Conservation (phyloP, 768 basidiomycete genomes). For the Kwoniella pini region DNA sequence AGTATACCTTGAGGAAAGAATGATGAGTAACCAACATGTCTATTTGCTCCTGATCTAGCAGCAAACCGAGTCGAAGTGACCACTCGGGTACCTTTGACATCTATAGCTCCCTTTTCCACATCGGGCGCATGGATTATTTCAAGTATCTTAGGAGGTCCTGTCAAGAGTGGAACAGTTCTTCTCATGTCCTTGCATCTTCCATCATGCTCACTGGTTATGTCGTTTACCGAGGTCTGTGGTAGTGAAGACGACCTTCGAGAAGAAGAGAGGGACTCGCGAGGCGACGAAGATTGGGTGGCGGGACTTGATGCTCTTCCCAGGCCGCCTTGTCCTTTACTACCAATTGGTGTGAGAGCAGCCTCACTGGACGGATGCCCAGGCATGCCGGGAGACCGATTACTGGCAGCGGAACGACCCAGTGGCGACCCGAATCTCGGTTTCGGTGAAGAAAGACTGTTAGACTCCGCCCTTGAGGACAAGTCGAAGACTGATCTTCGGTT, state of each 20-base stretch:
- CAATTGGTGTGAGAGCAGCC: background rate
- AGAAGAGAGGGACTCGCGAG: background rate
- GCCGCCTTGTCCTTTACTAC: background rate
- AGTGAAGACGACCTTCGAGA: background rate
- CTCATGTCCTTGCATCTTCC: slow-evolving; percentile 2
- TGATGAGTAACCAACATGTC: slow-evolving; percentile 68
- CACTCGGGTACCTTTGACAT: slow-evolving; percentile 77
- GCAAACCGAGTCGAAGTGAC: slow-evolving; percentile 87
- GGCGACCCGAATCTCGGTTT: background rate
- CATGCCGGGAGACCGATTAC: background rate
- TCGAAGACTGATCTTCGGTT: background rate
- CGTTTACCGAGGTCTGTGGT: background rate
- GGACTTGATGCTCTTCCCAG: slow-evolving; percentile 1
- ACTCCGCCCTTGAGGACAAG: background rate
- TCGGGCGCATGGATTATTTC: slow-evolving; percentile 84
- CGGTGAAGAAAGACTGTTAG: background rate
- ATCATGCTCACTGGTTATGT: background rate
- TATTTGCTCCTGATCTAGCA: slow-evolving; percentile 74
- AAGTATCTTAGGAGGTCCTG: slow-evolving; percentile 78
- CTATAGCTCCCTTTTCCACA: slow-evolving; percentile 84
- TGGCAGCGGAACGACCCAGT: background rate
- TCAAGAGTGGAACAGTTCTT: slow-evolving; percentile 56
- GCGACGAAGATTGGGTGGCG: slow-evolving; percentile 4
- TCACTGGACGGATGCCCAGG: background rate
- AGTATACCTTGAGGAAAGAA: background rate